Evolutionary conservation across 257 asterid genomes (phyloP).

Genomic region (Rehmannia glutinosa): DNA sequence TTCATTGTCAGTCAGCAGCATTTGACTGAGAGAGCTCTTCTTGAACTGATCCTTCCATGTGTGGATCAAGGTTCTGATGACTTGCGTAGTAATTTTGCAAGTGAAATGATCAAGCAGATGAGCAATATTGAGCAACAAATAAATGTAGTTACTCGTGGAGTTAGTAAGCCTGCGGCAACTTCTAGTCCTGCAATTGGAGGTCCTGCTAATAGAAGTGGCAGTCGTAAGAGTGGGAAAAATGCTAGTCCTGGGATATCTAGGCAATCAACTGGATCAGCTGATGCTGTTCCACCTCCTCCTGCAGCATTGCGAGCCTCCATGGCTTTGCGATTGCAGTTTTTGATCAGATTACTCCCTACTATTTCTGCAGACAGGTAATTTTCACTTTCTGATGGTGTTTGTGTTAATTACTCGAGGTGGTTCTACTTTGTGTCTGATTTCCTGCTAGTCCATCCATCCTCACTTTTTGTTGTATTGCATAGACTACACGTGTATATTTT

Average conservation of each 20-base stretch:
- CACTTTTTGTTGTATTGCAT: too few relatives aligned
- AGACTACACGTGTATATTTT: too few relatives aligned
- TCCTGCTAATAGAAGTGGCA: conserved; percentile 64
- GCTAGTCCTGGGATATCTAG: conserved; percentile 74
- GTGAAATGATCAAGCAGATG: conserved; percentile 94
- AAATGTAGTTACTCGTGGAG: conserved; percentile 74
- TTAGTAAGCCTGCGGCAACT: conserved; percentile 51
- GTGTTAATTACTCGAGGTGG: not conserved
- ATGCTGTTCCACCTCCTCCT: conserved; percentile 82
- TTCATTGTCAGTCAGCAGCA: conserved; percentile 59
- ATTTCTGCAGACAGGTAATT: conserved; percentile 80
- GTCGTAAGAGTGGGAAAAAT: conserved; percentile 69
- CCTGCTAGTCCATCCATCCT: not conserved
- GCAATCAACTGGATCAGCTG: conserved; percentile 56
- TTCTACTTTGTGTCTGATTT: not conserved
- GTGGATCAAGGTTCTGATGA: conserved; percentile 91
- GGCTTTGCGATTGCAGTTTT: conserved; percentile 88
- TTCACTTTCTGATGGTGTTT: not conserved
- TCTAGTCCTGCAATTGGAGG: conserved; percentile 57
- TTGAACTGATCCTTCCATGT: conserved; percentile 86
- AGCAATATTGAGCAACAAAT: conserved; percentile 89
- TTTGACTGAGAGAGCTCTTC: conserved; percentile 86
- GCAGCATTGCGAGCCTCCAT: conserved; percentile 88
- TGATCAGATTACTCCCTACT: conserved; percentile 81
- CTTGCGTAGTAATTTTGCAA: conserved; percentile 69